These are phyloP conservation scores for Clavariopsis aquatica DNA, from an alignment of 495 filamentous ascomycete genomes.

Conservation along the genomic window DNA sequence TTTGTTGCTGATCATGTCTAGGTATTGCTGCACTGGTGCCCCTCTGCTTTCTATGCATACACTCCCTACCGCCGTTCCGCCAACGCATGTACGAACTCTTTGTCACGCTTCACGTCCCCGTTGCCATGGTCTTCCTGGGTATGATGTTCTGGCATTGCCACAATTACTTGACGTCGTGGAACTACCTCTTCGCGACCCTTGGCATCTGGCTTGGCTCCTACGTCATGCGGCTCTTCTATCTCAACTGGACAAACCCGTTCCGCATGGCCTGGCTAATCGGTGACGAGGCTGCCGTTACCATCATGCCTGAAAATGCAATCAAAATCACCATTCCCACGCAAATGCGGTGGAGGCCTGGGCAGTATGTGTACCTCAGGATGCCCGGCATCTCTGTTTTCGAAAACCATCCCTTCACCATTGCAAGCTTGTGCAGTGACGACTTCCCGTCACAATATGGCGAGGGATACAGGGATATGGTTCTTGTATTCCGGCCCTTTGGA, in stretches of 20 bases:
- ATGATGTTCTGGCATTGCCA: conserved; percentile 96
- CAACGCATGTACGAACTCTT: conserved; percentile 78
- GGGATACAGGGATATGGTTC: conserved; percentile 79
- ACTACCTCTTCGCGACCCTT: conserved; percentile 80
- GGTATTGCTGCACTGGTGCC: conserved; percentile 83
- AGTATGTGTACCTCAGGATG: conserved; percentile 93
- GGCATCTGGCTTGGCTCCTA: conserved; percentile 72
- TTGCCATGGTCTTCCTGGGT: conserved; percentile 75
- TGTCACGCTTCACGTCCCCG: conserved; percentile 75
- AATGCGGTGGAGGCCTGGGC: conserved; percentile 89
- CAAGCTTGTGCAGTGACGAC: conserved; percentile 82
- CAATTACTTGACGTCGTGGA: conserved; percentile 89
- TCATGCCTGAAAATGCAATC: conserved; percentile 88
- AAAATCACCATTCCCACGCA: conserved; percentile 92
- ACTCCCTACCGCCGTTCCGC: conserved; percentile 71
- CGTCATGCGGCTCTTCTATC: conserved; percentile 54
- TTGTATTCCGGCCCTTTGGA: conserved; percentile 87
- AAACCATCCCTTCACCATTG: conserved; percentile 94
- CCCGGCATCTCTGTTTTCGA: conserved; percentile 85
- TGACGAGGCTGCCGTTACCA: conserved; percentile 81
- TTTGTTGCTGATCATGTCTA: conserved; percentile 27
- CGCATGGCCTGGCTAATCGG: conserved; percentile 77
- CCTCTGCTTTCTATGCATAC: conserved; percentile 75
- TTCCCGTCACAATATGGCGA: conserved; percentile 87
- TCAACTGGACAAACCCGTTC: conserved; percentile 86